Conservation (phyloP, 768 basidiomycete species). For the Phylloporus arenicola region DNA sequence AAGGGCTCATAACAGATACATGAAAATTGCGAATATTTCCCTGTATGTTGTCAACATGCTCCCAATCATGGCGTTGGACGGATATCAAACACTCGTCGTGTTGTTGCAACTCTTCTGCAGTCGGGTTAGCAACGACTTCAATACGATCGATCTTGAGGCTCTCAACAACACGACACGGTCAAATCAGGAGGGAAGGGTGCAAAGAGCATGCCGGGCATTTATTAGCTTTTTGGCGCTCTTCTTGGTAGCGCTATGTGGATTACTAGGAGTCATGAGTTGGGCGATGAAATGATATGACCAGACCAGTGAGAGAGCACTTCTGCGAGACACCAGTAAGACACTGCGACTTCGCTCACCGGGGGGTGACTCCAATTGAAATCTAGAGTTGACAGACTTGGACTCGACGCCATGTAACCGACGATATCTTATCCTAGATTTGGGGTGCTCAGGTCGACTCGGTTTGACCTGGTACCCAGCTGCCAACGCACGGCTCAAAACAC, state of each 20-base stretch:
- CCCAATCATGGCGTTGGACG: conserved; percentile 69
- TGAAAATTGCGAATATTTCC: conserved; percentile 64
- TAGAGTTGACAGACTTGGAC: too few relatives aligned
- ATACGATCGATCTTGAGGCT: conserved; percentile 20
- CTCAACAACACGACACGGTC: conserved; percentile 1
- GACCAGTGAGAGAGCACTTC: not conserved
- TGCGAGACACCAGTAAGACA: not conserved
- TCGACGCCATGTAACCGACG: too few relatives aligned
- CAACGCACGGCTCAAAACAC: not conserved
- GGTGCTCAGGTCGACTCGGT: too few relatives aligned
- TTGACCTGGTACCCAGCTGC: not conserved
- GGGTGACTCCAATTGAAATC: not conserved
- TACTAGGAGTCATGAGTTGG: conserved; percentile 19
- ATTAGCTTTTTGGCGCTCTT: conserved; percentile 18
- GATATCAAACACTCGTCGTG: conserved; percentile 48
- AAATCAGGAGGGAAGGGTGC: conserved; percentile 8
- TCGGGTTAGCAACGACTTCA: not conserved
- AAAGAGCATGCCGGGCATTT: conserved; percentile 10
- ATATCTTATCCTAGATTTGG: too few relatives aligned
- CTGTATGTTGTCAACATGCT: conserved; percentile 80
- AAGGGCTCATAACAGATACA: conserved; percentile 41
- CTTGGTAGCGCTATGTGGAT: conserved; percentile 18
- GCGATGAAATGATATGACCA: conserved; percentile 9
- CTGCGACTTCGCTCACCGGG: not conserved
- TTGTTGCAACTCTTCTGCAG: conserved; percentile 22